Conservation (phyloP, 225 moss, liverwort and hornwort genomes). For the Pseudoscleropodium purum region DNA sequence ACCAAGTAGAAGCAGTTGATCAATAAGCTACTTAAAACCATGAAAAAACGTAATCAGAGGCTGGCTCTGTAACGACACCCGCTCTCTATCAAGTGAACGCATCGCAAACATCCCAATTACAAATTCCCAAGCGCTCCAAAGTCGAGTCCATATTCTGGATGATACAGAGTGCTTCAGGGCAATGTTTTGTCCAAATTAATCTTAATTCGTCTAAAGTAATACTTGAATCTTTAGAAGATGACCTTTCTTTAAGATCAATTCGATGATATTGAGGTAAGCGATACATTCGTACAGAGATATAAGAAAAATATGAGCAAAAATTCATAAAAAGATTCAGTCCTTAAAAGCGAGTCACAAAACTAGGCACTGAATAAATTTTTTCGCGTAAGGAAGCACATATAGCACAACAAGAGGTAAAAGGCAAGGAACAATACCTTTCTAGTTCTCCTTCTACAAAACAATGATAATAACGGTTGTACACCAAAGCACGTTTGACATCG, state of each 20-base stretch:
- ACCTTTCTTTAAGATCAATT: not conserved
- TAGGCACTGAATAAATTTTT: not conserved
- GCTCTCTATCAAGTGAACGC: not conserved
- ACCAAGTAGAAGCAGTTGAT: not conserved
- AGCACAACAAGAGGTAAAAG: not conserved
- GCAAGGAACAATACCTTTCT: conserved; percentile 48
- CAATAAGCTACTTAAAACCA: not conserved
- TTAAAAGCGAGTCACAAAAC: not conserved
- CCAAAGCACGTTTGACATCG: conserved; percentile 81
- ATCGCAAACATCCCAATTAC: not conserved
- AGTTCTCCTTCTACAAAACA: conserved; percentile 92
- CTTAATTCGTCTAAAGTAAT: not conserved
- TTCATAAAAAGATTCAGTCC: too few species aligned
- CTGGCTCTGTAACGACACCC: not conserved
- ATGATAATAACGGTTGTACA: conserved; percentile 96
- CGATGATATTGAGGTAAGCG: not conserved
- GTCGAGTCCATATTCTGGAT: not conserved
- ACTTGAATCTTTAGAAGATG: not conserved
- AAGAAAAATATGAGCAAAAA: not conserved
- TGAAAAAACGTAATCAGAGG: not conserved
- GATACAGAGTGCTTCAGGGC: not conserved
- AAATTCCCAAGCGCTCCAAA: not conserved
- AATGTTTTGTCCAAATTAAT: not conserved
- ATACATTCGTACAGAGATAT: not conserved
- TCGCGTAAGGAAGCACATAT: not conserved